phyloP scores from a whole-genome alignment of 257 asterid genomes.

The Solanum dulcamara region DNA sequence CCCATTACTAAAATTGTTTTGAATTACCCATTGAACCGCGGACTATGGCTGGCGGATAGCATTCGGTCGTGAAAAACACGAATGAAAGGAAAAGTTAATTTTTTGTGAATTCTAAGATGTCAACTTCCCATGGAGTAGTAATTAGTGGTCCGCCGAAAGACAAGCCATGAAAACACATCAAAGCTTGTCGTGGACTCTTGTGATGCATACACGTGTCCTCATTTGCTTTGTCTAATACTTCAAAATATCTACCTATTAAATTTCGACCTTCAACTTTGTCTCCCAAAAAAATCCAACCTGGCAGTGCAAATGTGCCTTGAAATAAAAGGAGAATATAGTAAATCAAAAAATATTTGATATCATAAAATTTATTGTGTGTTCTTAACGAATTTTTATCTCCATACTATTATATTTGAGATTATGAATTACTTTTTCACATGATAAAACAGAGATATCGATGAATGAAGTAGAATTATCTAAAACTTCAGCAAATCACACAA shows the following conservation, averaged over 20 bases:
- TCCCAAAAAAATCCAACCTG: not conserved
- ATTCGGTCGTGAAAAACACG: not conserved
- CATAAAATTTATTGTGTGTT: too few species aligned
- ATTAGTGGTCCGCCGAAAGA: not conserved
- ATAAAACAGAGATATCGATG: too few species aligned
- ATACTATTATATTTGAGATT: too few species aligned
- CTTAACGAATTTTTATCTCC: too few species aligned
- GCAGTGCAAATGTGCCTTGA: not conserved
- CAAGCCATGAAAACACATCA: not conserved
- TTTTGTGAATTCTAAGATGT: not conserved
- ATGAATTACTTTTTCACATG: too few species aligned
- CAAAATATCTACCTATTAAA: constrained; percentile 17
- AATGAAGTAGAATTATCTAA: too few species aligned
- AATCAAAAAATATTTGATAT: too few species aligned
- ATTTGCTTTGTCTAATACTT: not conserved
- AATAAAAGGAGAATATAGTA: too few species aligned
- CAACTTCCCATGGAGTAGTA: not conserved
- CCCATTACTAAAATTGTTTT: too few species aligned
- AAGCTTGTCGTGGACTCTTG: constrained; percentile 6
- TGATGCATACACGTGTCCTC: constrained; percentile 3
- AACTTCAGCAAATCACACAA: too few species aligned
- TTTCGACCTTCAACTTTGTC: not conserved
- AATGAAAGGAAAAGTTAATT: not conserved
- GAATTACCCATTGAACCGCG: not conserved
- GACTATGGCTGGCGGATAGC: not conserved